These are phyloP conservation scores for Cladorrhinum samala DNA, from an alignment of 495 filamentous ascomycete genomes.

Conservation along the genomic window DNA sequence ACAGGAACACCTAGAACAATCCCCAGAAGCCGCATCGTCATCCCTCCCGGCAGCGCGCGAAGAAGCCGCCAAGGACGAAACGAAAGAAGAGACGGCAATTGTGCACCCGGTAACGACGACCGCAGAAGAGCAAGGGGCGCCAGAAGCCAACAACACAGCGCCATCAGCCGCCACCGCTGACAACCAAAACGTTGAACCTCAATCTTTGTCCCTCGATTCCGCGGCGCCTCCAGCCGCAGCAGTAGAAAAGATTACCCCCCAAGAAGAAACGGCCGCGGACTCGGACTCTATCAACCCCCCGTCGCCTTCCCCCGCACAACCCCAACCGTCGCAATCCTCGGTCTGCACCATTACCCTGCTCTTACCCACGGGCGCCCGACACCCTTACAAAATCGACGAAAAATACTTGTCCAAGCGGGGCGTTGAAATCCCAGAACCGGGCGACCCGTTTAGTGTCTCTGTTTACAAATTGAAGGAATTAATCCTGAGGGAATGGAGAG, in stretches of 20 bases:
- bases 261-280: no score
- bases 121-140: no score
- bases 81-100: no score
- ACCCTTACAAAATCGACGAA: conserved; percentile 81
- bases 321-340: conserved; percentile 5
- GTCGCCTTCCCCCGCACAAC: background rate
- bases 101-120: no score
- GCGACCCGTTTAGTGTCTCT: conserved; percentile 81
- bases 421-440: conserved; percentile 58
- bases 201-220: no score
- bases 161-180: background rate
- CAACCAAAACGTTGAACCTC: no score
- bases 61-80: no score
- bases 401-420: conserved; percentile 76
- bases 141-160: background rate
- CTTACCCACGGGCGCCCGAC: conserved; percentile 71
- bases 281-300: background rate
- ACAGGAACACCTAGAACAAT: no score
- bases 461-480: conserved; percentile 89
- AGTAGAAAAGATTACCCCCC: no score
- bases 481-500: conserved; percentile 84
- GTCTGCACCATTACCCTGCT: conserved; percentile 61
- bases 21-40: no score
- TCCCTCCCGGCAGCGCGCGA: no score
- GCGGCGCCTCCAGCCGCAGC: background rate